Evolutionary conservation across 108 stramenopile genomes (phyloP).

Genomic region (Ochromonas danica): DNA sequence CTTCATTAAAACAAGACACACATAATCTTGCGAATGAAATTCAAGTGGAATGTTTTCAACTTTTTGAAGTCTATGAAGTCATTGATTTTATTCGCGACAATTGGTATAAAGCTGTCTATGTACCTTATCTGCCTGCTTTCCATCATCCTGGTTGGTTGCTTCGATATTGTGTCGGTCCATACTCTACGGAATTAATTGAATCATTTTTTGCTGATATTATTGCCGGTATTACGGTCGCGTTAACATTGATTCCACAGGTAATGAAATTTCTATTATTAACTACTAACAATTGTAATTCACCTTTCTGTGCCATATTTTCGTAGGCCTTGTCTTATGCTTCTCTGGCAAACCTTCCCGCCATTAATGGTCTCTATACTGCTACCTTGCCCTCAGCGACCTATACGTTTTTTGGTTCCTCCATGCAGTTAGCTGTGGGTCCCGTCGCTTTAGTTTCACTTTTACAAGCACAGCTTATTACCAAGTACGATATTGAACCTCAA

Average conservation of each 20-base stretch:
- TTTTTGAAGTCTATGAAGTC: too few species aligned
- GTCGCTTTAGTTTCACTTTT: constrained; percentile 62
- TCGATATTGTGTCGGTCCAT: not conserved
- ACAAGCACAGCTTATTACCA: not conserved
- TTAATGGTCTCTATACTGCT: constrained; percentile 79
- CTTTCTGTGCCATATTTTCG: too few species aligned
- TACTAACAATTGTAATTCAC: too few species aligned
- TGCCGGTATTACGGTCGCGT: constrained; percentile 70
- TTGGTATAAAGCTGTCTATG: not conserved
- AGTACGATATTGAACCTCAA: not conserved
- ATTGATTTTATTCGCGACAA: too few species aligned
- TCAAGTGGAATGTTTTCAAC: too few species aligned
- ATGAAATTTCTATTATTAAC: not conserved
- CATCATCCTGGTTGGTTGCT: constrained; percentile 11
- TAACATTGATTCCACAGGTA: constrained; percentile 78
- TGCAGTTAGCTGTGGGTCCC: constrained; percentile 79
- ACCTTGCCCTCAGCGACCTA: constrained; percentile 71
- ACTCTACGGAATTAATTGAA: not conserved
- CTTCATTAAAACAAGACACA: too few species aligned
- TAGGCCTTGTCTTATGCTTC: constrained; percentile 64
- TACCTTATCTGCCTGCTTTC: constrained; percentile 2
- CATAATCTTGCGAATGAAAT: too few species aligned
- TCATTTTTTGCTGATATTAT: constrained; percentile 38
- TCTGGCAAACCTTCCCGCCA: constrained; percentile 73
- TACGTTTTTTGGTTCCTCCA: constrained; percentile 70